Evolutionary conservation across 2,329 filamentous ascomycete species (phyloP).

Genomic region (Fusarium hostae): DNA sequence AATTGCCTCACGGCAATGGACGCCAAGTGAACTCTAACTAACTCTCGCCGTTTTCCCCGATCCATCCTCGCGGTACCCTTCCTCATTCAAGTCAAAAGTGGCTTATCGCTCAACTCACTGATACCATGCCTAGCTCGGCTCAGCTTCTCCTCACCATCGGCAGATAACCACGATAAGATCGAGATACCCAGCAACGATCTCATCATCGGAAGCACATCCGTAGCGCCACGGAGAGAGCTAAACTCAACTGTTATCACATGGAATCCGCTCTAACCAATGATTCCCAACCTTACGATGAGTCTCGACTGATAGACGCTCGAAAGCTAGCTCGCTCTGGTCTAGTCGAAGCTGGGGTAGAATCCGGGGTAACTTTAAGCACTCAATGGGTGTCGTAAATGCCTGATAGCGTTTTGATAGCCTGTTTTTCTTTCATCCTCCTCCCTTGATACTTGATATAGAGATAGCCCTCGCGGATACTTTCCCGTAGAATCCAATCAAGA

Average conservation of each 20-base stretch:
- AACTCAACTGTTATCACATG: background rate
- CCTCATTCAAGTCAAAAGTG: slow-evolving; percentile 3
- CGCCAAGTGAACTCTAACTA: background rate
- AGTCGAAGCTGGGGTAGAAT: slow-evolving; percentile 11
- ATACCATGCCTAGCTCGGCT: background rate
- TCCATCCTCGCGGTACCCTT: slow-evolving; percentile 13
- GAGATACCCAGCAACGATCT: background rate
- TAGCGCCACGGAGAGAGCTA: background rate
- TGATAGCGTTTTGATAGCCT: background rate
- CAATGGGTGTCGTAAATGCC: background rate
- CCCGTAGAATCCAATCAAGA: slow-evolving; percentile 24
- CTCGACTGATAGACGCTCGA: slow-evolving; percentile 3
- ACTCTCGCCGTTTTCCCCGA: background rate
- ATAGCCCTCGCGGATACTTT: slow-evolving; percentile 22
- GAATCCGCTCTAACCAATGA: background rate
- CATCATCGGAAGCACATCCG: background rate
- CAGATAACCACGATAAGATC: background rate
- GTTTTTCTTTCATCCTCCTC: background rate
- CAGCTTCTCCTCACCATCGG: background rate
- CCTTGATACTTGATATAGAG: background rate
- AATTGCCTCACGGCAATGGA: background rate
- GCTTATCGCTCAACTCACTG: background rate
- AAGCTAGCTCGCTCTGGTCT: background rate
- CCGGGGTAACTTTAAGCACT: background rate
- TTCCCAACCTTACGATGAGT: background rate